Conservation (phyloP, 768 basidiomycete species). For the Serendipita sp. region DNA sequence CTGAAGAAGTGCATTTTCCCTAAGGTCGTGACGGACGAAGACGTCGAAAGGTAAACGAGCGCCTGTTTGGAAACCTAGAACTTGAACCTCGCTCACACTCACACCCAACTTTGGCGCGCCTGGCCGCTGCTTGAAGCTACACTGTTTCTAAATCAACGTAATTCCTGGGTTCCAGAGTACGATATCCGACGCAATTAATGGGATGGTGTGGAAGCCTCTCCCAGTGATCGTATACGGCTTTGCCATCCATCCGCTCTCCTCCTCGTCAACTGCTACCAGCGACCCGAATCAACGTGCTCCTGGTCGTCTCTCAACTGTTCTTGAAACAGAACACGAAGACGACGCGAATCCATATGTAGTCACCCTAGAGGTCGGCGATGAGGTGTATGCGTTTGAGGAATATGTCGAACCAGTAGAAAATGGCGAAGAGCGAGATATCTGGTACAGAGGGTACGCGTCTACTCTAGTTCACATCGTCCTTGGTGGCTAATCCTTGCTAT, state of each 20-base stretch:
- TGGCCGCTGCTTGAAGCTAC: no score
- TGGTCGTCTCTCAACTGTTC: constrained; percentile 42
- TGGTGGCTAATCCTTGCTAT: no score
- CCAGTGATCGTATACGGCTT: constrained; percentile 79
- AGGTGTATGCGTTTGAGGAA: constrained; percentile 92
- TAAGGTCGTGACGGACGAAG: background rate
- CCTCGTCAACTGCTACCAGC: constrained; percentile 57
- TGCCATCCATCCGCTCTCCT: constrained; percentile 68
- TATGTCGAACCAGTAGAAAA: constrained; percentile 40
- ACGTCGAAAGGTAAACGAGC: background rate
- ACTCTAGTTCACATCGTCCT: constrained; percentile 6
- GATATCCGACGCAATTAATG: background rate
- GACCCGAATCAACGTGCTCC: constrained; percentile 9
- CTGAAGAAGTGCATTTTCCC: background rate
- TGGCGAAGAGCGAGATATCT: constrained; percentile 61
- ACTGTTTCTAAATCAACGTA: no score
- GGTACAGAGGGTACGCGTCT: constrained; percentile 82
- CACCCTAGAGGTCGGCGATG: constrained; percentile 84
- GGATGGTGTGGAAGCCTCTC: constrained; percentile 40
- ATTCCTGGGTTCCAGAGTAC: no score
- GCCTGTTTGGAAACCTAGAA: background rate
- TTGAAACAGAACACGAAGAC: constrained; percentile 44
- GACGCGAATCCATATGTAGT: constrained; percentile 41
- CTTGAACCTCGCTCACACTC: background rate
- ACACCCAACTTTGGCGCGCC: background rate